These are phyloP conservation scores for Boletus subparvulus DNA, from an alignment of 768 basidiomycete genomes.

Conservation along the genomic window DNA sequence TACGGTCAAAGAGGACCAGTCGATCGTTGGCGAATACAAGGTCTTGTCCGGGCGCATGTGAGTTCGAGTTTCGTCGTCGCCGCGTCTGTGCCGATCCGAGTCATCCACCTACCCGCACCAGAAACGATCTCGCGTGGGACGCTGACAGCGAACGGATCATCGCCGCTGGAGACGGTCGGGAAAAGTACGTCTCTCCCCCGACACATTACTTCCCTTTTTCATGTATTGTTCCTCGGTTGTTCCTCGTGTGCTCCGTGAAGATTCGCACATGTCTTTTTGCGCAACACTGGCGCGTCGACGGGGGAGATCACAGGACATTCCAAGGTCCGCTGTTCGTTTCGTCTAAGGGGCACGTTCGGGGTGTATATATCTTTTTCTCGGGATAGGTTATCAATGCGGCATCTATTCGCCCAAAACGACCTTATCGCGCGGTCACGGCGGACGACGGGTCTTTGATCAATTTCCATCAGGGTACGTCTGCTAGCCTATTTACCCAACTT, in stretches of 20 bases:
- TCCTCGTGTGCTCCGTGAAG: conserved; percentile 37
- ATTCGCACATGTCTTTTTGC: conserved; percentile 81
- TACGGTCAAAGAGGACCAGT: conserved; percentile 79
- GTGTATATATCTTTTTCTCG: neutral
- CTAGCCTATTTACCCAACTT: neutral
- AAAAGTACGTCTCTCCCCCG: conserved; percentile 52
- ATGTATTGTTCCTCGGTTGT: neutral
- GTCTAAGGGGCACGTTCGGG: neutral
- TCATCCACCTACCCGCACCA: conserved; percentile 26
- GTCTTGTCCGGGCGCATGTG: conserved; percentile 74
- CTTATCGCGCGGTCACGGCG: conserved; percentile 88
- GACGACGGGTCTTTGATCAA: conserved; percentile 80
- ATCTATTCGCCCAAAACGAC: conserved; percentile 82
- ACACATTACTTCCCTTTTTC: neutral
- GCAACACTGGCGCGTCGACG: conserved; percentile 79
- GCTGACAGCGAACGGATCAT: conserved; percentile 96
- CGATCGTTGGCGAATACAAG: conserved; percentile 78
- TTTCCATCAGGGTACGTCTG: conserved; percentile 69
- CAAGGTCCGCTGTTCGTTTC: conserved; percentile 51
- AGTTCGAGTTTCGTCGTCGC: conserved; percentile 1
- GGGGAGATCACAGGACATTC: conserved; percentile 90
- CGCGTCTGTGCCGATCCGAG: neutral
- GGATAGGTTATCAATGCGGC: conserved; percentile 81
- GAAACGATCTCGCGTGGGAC: conserved; percentile 96
- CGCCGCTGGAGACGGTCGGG: conserved; percentile 88